These are phyloP conservation scores for Coemansia sp. DNA, from an alignment of 192 early-diverging fungal species.

Conservation along the genomic window DNA sequence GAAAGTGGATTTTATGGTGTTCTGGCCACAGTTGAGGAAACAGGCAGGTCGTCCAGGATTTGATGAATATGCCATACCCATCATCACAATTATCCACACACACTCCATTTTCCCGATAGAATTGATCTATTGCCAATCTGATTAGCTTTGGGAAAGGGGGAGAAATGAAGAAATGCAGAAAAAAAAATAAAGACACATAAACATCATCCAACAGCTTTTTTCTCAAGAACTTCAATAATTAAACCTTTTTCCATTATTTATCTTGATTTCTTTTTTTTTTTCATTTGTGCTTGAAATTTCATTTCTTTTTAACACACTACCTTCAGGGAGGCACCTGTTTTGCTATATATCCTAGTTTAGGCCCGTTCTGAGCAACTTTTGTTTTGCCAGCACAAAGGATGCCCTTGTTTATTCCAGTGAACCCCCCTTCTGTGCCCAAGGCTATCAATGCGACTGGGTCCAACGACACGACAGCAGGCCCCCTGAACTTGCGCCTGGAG, in stretches of 20 bases:
- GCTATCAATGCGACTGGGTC: not conserved
- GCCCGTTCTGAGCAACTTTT: not conserved
- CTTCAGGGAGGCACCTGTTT: not conserved
- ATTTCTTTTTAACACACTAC: slow-evolving; percentile 1
- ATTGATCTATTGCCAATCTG: no score
- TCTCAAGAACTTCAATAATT: no score
- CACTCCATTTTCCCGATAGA: no score
- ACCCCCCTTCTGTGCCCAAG: slow-evolving; percentile 12
- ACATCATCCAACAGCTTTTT: no score
- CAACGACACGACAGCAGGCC: not conserved
- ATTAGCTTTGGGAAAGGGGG: no score
- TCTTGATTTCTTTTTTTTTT: not conserved
- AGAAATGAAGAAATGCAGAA: no score
- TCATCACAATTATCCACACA: no score
- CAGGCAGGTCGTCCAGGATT: not conserved
- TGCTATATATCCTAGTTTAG: not conserved
- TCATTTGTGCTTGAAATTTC: not conserved
- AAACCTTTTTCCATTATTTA: not conserved
- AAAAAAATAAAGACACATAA: no score
- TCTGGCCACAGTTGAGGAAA: not conserved
- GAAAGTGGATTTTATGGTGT: slow-evolving; percentile 9
- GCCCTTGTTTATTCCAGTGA: slow-evolving; percentile 33
- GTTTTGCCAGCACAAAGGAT: slow-evolving; percentile 1
- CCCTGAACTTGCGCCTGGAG: slow-evolving; percentile 21
- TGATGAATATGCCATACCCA: no score